Base-by-base conservation (phyloP, 192 early-diverging fungal genomes). In the Coemansia sp. region DNA sequence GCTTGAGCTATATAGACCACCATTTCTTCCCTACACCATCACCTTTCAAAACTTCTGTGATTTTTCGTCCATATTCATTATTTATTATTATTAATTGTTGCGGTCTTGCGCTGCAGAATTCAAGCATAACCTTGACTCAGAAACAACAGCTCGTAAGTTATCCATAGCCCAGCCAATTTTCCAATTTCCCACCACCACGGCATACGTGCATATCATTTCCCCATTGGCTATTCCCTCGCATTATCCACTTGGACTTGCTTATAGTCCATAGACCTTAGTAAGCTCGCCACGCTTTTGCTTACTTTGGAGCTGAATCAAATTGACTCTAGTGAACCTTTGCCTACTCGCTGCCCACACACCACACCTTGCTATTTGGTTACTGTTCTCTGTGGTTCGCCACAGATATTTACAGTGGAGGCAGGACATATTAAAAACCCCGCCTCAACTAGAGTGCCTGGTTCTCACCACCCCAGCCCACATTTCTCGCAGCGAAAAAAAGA, bases 391-490 rank as follows among this genome's bases (percentile, higher is more conserved):
- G 59, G 9, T 61, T 19, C 19, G 59, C 59, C 36, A 39, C 59
- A 57, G 25, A 32, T 25, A 21, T 17, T 32, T 31, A 29, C 29
- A 27, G 53, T 14, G 15, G 29, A 57, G 53, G 53, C 29, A 57
- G 36, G 34, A 6, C 36, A 38, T 61, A 61, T 61, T 61, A 61
- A 61, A 38, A 9, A 14, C 32, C 55, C 55, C 55, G 15, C 36
- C 29, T 9, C 36, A n/a, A 2, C n/a, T 21, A 61, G 59, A 61
- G 32, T 61, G 59, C 59, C 59, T 61, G 34, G 59, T 38, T 61
- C 59, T 57, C 53, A 57, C 31, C 57, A 17, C 19, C 59, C 59
- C 59, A 39, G 55, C 29, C 55, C 29, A 11, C 51, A 53, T 29
- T 36, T n/a, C 57, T 34, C 29, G 57, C 57, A 23, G 36, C 6